Evolutionary conservation across 805 yeast genomes (phyloP), one percentile per base, ranked within the genome.

Genomic region (Barnettozyma sp.): DNA sequence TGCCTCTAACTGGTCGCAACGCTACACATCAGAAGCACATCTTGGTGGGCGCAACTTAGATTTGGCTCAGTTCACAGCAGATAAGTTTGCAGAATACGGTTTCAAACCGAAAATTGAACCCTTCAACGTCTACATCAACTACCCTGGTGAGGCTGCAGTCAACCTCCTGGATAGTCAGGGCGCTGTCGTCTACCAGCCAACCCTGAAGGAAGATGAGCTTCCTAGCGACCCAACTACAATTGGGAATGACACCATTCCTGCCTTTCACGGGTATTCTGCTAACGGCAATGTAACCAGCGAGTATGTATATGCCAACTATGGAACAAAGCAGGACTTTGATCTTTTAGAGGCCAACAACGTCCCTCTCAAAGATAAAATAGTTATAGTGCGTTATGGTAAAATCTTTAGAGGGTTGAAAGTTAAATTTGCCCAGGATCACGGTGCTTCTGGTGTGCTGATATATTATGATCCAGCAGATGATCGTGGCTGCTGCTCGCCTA

Each of bases 201-300:
- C 72, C 5, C 59, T 74, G 26, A 64, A 60, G 29, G 80, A 73
- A 51, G 78, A 73, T 41, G 63, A 50, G 13, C 49, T 82, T 34
- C 58, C 60, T 32, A 76, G 73, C 43, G 81, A 76, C 43, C 59
- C 63, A 31, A 59, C 64, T 9, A 62, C 68, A 2, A 34, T 55
- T 41, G 50, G 57, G 54, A 63, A 63, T 20, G 72, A 68, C 40
- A 56, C 66, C 23, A 68, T 79, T 18, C 88, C 87, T 11, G 77
- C 86, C 0, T 83, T 82, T 62, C 78, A 79, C 52, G 87, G 85
- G 2, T 82, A 79, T 49, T 76, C 84, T 5, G 87, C 83, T 8
- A 68, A 71, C 38, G 94, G 92, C 26, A 79, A 81, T 47, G 83
- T 76, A 29, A 79, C 86, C 5, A 82, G 76, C 2, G 61, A 71